Evolutionary conservation across 2,329 filamentous ascomycete genomes (phyloP), one percentile per base, ranked within the genome.

Genomic region (Bertia moriformis): DNA sequence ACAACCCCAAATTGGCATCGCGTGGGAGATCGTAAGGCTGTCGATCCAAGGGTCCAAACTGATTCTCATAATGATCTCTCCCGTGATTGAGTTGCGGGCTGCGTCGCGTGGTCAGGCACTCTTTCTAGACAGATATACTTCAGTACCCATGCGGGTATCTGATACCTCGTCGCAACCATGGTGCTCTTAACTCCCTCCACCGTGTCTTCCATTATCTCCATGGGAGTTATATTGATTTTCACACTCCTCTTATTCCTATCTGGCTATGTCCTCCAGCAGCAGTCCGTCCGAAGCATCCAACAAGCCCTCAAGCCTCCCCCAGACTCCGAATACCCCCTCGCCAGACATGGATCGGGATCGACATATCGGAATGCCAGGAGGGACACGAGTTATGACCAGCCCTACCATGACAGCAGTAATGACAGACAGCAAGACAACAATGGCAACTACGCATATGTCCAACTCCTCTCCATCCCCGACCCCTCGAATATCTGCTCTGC

Each of bases 401-500:
- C 18, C 45, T n/a, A 42, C 1, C 36, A 42, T 38, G 22, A 40
- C 10, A 30, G 37, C 7, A 7, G 20, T 35, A 39, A 44, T 19
- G 18, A 40, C 14, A 18, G 44, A 14, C 38, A 38, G 4, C 36
- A 40, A 10, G 4, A 22, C 32, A n/a, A n/a, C 13, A 42, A 5
- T 17, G 54, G 54, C 2, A 57, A 55, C 41, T 58, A 56, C 38
- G 59, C 59, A 29, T 63, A 63, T 41, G 49, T 65, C 17, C 61
- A 65, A 38, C 52, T 64, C n/a, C 48, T 65, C 5, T 56, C 59
- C 4, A 51, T 53, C 12, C 59, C 59, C 2, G 55, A 60, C 35
- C 58, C 60, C 3, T 57, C 59, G 18, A 52, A 62, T 41, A 58
- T 66, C 39, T 66, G 62, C 47, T 64, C 61, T 3, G 54, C 57